phyloP scores from a whole-genome alignment of 768 basidiomycete species.

The Mycena venus region DNA sequence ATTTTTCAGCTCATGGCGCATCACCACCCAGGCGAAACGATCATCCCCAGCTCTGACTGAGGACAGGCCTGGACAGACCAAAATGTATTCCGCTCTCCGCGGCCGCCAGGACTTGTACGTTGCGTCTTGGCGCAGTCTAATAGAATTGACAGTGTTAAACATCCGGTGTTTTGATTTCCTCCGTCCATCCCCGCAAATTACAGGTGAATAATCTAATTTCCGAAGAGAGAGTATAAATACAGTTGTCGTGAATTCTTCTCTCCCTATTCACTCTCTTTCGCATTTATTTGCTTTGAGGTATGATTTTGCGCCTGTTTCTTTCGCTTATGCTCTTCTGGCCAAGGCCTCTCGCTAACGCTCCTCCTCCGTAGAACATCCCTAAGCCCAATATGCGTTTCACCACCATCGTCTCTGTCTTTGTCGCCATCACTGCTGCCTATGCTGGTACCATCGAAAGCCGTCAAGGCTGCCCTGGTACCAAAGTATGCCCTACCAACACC shows the following conservation, averaged over 20 bases:
- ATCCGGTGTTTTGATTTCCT: conserved; percentile 7
- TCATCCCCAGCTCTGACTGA: conserved; percentile 12
- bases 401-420: background rate
- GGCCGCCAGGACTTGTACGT: too few relatives aligned
- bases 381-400: conserved; percentile 18
- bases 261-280: conserved; percentile 1
- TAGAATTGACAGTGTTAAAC: too few relatives aligned
- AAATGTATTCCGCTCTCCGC: conserved; percentile 1
- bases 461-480: conserved; percentile 18
- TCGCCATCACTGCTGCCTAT: conserved; percentile 6
- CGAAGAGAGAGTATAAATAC: conserved; percentile 12
- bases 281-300: background rate
- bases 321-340: background rate
- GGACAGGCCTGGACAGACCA: too few relatives aligned
- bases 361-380: conserved; percentile 10
- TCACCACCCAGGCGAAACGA: conserved; percentile 13
- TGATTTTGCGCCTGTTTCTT: background rate
- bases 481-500: conserved; percentile 6
- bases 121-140: too few relatives aligned
- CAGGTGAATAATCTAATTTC: conserved; percentile 15
- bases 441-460: conserved; percentile 12
- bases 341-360: conserved; percentile 5
- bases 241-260: background rate
- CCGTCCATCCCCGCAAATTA: background rate
- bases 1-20: background rate